Conservation (phyloP, 2,329 filamentous ascomycete genomes). For the Fusarium sp. region DNA sequence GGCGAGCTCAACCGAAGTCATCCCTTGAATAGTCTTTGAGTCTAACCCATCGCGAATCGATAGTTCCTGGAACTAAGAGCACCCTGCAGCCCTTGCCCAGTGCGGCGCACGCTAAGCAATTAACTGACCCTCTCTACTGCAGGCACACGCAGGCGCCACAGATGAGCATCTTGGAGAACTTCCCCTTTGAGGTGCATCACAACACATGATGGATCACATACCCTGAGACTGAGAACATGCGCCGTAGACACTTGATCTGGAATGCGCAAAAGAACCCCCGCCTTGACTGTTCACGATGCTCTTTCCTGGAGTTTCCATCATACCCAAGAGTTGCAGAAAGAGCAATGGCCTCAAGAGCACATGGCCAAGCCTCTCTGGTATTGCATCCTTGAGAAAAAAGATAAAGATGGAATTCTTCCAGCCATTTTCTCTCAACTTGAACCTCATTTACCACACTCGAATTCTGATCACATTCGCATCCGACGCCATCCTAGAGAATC, state of each 20-base stretch:
- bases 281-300: conserved; percentile 13
- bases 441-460: conserved; percentile 7
- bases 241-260: conserved; percentile 34
- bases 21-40: conserved; percentile 1
- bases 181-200: conserved; percentile 23
- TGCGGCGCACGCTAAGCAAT: conserved; percentile 2
- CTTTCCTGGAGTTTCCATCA: conserved; percentile 22
- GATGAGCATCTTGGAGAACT: conserved; percentile 9
- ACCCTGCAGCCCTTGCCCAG: background rate
- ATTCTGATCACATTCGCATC: conserved; percentile 26
- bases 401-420: conserved; percentile 29
- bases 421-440: conserved; percentile 16
- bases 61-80: conserved; percentile 41
- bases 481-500: conserved; percentile 34
- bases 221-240: conserved; percentile 27
- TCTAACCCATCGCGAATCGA: conserved; percentile 33
- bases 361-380: conserved; percentile 17
- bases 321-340: conserved; percentile 12
- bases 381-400: background rate
- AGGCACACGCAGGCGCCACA: conserved; percentile 37
- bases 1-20: conserved; percentile 21
- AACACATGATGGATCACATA: conserved; percentile 5
- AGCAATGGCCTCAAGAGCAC: conserved; percentile 13
- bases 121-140: conserved; percentile 27
- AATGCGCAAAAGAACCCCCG: conserved; percentile 12